Base-by-base conservation (phyloP, 192 early-diverging fungal genomes). In the Coemansia sp. region DNA sequence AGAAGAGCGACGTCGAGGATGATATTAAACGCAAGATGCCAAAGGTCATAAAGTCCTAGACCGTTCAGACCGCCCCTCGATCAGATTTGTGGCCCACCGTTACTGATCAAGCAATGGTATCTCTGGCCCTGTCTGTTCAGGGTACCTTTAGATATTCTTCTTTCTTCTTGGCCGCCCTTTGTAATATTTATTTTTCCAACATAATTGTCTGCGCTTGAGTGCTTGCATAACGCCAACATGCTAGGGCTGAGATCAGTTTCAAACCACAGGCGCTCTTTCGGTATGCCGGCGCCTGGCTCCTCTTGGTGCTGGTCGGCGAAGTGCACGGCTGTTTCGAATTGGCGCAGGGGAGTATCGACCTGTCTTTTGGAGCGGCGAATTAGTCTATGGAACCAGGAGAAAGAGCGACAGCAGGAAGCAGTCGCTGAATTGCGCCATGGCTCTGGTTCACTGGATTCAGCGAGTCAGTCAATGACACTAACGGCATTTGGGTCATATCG, bases 1-100 rank as follows among this genome's bases (percentile, higher is more conserved):
- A 94, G 91, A 81, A 94, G 64, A 74, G 87, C 53, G 97, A 99
- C 75, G 87, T 87, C 33, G 76, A 57, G 3, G 81, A 75, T 27
- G 81, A 83, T 41, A 63, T 76, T 6, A 75, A 72, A 65, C 75
- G 77, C 27, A 83, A 83, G 64, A 75, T 83, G 76, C 81, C 81
- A 21, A 83, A 83, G 66, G 14, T 57, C 16, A 59, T 70, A 60
- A 69, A 72, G 44, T 27, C 42, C 31, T 57, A 34, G 46, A 48
- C 46, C 46, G 46, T 9, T 19, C n/a, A 57, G 39, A 33, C 59
- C 59, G 27, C 27, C 3, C 14, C 29, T 54, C 11, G 51, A 57
- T 57, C 54, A 57, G 54, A 57, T 57, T 27, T 27, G 24, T 27
- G 24, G 24, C 24, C 29, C 45, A 48, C n/a, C 16, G 24, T 27